These are phyloP conservation scores for Prunus armeniaca DNA, from an alignment of 306 rosid genomes.

Conservation along the genomic window DNA sequence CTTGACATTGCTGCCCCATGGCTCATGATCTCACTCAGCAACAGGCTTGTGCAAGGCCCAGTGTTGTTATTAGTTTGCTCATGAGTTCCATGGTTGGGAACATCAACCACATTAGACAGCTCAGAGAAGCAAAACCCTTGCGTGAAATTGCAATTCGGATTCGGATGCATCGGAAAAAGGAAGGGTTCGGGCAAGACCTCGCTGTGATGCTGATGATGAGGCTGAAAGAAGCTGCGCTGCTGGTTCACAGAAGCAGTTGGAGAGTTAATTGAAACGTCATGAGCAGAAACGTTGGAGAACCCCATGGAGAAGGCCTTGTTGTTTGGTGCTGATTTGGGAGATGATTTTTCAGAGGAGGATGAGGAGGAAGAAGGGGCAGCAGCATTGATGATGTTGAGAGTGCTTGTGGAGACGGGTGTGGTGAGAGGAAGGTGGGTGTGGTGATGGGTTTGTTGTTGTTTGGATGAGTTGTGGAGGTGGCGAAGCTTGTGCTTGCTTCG, in stretches of 20 bases:
- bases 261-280: constrained; percentile 42
- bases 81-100: constrained; percentile 8
- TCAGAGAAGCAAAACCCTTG: constrained; percentile 79
- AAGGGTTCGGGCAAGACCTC: constrained; percentile 45
- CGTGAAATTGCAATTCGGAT: constrained; percentile 3
- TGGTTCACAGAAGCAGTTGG: constrained; percentile 51
- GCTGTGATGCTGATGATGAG: constrained; percentile 22
- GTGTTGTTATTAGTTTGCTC: constrained; percentile 19
- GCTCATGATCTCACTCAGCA: constrained; percentile 66
- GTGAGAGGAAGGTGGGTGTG: constrained; percentile 26
- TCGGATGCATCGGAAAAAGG: constrained; percentile 46
- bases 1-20: constrained; percentile 31
- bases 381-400: neutral
- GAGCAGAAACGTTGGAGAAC: constrained; percentile 17
- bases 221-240: constrained; percentile 20
- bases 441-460: constrained; percentile 7
- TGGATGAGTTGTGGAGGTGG: constrained; percentile 30
- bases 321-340: constrained; percentile 42
- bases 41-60: constrained; percentile 57
- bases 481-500: constrained; percentile 98
- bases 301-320: constrained; percentile 41
- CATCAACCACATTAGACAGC: constrained; percentile 44
- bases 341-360: constrained; percentile 71
- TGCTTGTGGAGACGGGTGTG: constrained; percentile 6
- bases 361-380: constrained; percentile 52